These are phyloP conservation scores for Geotrichum klebahnii DNA, from an alignment of 1,139 yeast species.

Conservation along the genomic window DNA sequence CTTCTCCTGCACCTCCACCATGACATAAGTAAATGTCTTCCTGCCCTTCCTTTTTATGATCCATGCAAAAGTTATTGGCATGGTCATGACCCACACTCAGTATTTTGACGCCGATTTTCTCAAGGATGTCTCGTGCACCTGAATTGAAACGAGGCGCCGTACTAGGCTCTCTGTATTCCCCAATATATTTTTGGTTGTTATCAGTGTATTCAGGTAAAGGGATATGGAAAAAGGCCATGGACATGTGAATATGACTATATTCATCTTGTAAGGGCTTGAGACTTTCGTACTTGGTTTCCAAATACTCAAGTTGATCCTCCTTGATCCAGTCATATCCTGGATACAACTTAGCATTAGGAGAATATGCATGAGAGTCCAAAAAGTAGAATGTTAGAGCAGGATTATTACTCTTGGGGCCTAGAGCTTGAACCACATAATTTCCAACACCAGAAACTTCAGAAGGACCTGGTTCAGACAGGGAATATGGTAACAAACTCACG, in stretches of 20 bases:
- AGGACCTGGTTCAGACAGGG: slow-evolving; percentile 61
- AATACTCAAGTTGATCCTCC: slow-evolving; percentile 62
- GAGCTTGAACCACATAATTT: slow-evolving; percentile 59
- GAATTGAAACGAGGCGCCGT: slow-evolving; percentile 74
- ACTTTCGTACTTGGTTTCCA: slow-evolving; percentile 45
- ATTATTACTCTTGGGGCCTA: slow-evolving; percentile 43
- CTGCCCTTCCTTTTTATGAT: slow-evolving; percentile 40
- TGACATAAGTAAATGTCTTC: slow-evolving; percentile 77
- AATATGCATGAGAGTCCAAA: slow-evolving; percentile 75
- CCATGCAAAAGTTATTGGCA: slow-evolving; percentile 81
- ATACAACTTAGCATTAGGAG: slow-evolving; percentile 56
- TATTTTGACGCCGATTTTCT: slow-evolving; percentile 62
- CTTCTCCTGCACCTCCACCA: slow-evolving; percentile 92
- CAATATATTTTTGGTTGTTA: slow-evolving; percentile 46
- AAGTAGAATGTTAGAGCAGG: slow-evolving; percentile 63
- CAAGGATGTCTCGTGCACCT: slow-evolving; percentile 52
- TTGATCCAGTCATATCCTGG: slow-evolving; percentile 88
- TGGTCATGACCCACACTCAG: slow-evolving; percentile 91
- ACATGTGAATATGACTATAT: slow-evolving; percentile 48
- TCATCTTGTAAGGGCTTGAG: slow-evolving; percentile 38
- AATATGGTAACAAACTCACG: slow-evolving; percentile 58
- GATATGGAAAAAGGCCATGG: slow-evolving; percentile 91
- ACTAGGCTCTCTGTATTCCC: slow-evolving; percentile 62
- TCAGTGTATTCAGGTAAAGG: slow-evolving; percentile 81
- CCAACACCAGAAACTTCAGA: slow-evolving; percentile 70